Percentiles rank a stretch among this genome's conserved stretches.
These are phyloP conservation scores for Periconia macrospinosa DNA, from an alignment of 2,329 filamentous ascomycete genomes.

Conservation along the genomic window DNA sequence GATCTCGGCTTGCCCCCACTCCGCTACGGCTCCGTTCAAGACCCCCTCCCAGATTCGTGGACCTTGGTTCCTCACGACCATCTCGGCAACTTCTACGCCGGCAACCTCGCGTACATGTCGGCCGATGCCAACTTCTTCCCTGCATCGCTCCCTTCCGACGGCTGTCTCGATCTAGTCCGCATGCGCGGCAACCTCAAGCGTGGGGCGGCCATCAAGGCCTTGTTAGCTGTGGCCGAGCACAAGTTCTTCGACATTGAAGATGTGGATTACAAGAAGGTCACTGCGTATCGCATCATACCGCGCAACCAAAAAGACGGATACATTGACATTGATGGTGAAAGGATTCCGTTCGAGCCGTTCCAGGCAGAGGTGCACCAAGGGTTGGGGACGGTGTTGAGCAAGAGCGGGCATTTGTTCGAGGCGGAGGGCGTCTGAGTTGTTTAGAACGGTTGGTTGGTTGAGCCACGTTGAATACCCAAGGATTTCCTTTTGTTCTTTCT, in stretches of 20 bases:
- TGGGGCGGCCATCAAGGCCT: slow-evolving; percentile 66
- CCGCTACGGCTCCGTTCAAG: slow-evolving; percentile 77
- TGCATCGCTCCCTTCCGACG: slow-evolving; percentile 79
- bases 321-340: slow-evolving; percentile 93
- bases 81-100: slow-evolving; percentile 89
- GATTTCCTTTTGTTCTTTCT: no score
- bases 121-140: slow-evolving; percentile 86
- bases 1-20: slow-evolving; percentile 65
- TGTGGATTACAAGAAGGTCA: slow-evolving; percentile 80
- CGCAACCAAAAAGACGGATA: slow-evolving; percentile 65
- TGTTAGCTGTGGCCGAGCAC: slow-evolving; percentile 71
- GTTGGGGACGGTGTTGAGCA: slow-evolving; percentile 82
- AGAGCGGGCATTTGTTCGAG: slow-evolving; percentile 72
- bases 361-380: slow-evolving; percentile 86
- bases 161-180: slow-evolving; percentile 80
- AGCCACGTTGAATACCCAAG: no score
- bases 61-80: slow-evolving; percentile 71
- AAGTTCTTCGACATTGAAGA: slow-evolving; percentile 78
- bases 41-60: slow-evolving; percentile 78
- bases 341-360: slow-evolving; percentile 82
- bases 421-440: slow-evolving; percentile 41
- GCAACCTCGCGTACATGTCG: slow-evolving; percentile 94
- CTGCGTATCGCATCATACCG: slow-evolving; percentile 84
- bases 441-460: no score
- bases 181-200: slow-evolving; percentile 76